These are phyloP conservation scores for Lachancea cidri DNA, from an alignment of 805 yeast genomes.

Conservation along the genomic window DNA sequence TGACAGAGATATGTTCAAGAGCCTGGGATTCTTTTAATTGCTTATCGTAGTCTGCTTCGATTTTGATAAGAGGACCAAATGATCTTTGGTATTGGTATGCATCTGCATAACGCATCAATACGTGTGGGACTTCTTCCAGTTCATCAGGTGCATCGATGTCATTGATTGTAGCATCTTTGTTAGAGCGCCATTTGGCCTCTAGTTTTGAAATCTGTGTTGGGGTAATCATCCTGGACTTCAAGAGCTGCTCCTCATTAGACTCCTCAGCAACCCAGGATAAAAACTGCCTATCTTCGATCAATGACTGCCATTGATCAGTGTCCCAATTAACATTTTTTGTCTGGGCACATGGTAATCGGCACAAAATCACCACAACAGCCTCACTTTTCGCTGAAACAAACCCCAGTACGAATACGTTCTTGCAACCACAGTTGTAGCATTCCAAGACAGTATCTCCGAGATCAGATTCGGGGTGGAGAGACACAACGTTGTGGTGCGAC, in stretches of 20 bases:
- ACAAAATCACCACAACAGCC: conserved; percentile 77
- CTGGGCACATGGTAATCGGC: conserved; percentile 86
- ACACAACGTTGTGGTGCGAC: conserved; percentile 68
- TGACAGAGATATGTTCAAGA: conserved; percentile 62
- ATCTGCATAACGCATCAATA: conserved; percentile 70
- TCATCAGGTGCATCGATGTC: conserved; percentile 53
- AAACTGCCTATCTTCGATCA: conserved; percentile 74
- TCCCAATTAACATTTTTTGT: conserved; percentile 78
- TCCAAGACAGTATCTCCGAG: conserved; percentile 84
- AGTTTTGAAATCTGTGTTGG: conserved; percentile 62
- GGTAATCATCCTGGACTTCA: conserved; percentile 52
- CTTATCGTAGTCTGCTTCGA: conserved; percentile 78
- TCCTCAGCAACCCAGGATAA: conserved; percentile 75
- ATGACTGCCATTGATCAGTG: conserved; percentile 78
- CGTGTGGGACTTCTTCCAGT: conserved; percentile 61
- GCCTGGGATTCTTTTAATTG: conserved; percentile 72
- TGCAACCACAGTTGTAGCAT: conserved; percentile 85
- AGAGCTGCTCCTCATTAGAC: conserved; percentile 60
- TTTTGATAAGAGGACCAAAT: conserved; percentile 75
- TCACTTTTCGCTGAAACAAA: conserved; percentile 84
- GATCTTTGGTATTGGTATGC: conserved; percentile 81
- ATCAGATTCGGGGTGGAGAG: conserved; percentile 73
- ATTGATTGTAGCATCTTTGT: conserved; percentile 63
- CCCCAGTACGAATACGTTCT: conserved; percentile 75
- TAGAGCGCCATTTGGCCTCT: conserved; percentile 77